A percentile compares a stretch with the other conserved stretches of the same genome.
Conservation (phyloP, 805 yeast species). For the Yarrowia hollandica region DNA sequence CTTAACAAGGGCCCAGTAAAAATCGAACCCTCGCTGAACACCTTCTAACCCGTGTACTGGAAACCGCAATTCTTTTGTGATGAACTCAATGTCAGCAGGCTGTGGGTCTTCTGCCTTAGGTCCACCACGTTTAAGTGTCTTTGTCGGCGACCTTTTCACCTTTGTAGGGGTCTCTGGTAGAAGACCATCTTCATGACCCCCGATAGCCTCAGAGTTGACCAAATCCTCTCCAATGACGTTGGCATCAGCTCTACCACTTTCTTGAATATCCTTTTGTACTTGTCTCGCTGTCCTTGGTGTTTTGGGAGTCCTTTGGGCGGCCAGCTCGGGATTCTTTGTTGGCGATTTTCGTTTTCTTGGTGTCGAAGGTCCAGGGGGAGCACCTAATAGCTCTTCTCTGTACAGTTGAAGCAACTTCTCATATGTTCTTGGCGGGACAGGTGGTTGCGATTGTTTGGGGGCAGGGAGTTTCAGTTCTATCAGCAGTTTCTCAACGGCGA, state of each 20-base stretch:
- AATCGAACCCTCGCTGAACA: constrained; percentile 37
- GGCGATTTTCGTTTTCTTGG: constrained; percentile 26
- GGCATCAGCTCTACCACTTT: background rate
- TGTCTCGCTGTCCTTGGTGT: constrained; percentile 10
- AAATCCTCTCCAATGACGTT: constrained; percentile 18
- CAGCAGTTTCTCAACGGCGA: constrained; percentile 35
- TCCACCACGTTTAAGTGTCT: constrained; percentile 30
- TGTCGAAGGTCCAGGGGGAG: constrained; percentile 4
- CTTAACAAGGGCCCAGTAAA: constrained; percentile 39
- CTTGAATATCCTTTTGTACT: background rate
- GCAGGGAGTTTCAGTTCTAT: constrained; percentile 30
- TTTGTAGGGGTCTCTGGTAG: background rate
- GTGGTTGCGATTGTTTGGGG: constrained; percentile 31
- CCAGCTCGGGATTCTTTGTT: constrained; percentile 10
- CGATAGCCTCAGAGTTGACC: constrained; percentile 10
- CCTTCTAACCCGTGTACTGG: constrained; percentile 33
- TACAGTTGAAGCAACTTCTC: constrained; percentile 33
- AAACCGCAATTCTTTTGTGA: constrained; percentile 33
- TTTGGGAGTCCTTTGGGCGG: constrained; percentile 4
- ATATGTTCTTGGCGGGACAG: constrained; percentile 35
- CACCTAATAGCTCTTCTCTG: constrained; percentile 30
- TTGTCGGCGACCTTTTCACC: constrained; percentile 19
- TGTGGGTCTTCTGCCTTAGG: constrained; percentile 35
- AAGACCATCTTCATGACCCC: background rate
- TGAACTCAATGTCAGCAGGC: constrained; percentile 30